A percentile compares a stretch with the other conserved stretches of the same genome.
Conservation (phyloP, 768 basidiomycete species). For the Cystobasidium ongulense region DNA sequence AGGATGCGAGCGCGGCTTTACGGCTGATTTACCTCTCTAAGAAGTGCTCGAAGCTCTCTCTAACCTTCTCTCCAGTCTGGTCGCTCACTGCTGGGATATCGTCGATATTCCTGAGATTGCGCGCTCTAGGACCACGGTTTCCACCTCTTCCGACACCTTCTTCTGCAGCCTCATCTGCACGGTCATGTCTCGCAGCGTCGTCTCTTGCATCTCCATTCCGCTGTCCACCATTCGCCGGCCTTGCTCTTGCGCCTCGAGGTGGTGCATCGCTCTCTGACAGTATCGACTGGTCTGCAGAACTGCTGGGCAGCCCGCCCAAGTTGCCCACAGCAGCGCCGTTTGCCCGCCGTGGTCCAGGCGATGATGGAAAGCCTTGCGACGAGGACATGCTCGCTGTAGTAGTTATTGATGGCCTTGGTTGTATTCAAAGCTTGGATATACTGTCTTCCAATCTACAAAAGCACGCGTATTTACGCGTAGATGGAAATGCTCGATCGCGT, state of each 20-base stretch:
- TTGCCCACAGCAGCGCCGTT: background rate
- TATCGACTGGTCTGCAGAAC: background rate
- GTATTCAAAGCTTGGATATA: no score
- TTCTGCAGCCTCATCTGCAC: conserved; percentile 10
- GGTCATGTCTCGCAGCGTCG: background rate
- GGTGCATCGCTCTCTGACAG: background rate
- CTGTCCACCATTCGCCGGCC: background rate
- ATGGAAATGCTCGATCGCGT: no score
- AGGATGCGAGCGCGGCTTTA: background rate
- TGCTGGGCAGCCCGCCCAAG: background rate
- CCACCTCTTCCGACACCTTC: conserved; percentile 12
- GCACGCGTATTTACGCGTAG: no score
- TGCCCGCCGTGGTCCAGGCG: background rate
- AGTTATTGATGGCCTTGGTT: background rate
- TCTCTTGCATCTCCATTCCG: background rate
- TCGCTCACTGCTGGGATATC: conserved; percentile 50
- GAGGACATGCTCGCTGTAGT: background rate
- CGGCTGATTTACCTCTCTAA: conserved; percentile 60
- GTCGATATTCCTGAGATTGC: conserved; percentile 10
- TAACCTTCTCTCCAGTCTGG: conserved; percentile 88
- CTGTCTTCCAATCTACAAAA: no score
- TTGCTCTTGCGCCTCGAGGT: background rate
- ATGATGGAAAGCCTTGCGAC: conserved; percentile 2
- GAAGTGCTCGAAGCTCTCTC: conserved; percentile 83
- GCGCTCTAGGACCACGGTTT: background rate